Evolutionary conservation across 2,329 filamentous ascomycete species (phyloP), one percentile per base, ranked within the genome.

Genomic region (Chaetomiaceae sp.): DNA sequence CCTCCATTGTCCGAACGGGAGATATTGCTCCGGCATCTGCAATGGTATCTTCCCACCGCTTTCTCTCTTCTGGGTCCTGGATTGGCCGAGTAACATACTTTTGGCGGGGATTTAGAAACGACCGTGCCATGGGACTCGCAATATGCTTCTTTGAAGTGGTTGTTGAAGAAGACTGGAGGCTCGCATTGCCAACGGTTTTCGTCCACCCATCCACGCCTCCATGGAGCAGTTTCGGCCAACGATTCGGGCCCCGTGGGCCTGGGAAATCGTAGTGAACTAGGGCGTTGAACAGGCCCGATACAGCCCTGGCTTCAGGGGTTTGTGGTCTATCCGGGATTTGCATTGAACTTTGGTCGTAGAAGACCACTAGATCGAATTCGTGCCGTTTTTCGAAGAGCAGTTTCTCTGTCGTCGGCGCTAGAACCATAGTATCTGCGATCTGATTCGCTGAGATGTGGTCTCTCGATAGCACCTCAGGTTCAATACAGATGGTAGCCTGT

Each of bases 141-240:
- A 27, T 44, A 44, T 23, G 48, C 54, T 8, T 49, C 53, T 37
- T 56, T 51, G 50, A 50, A 48, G 48, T 44, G 13, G 54, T 58
- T 10, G 59, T 63, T 13, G 58, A 57, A 4, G 74, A 77, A 10
- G 70, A 71, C 53, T 76, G 72, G 8, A 84, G 73, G 1, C 86
- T 84, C 48, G 84, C 78, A 11, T 75, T 71, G 2, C 94, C 92
- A 62, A 96, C 77, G n/a, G 94, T 71, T 62, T 94, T 86, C 16
- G 84, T 73, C 94, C 94, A 99, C 4, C 90, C 88, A 61, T 91
- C 83, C 10, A 99, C 69, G 0, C 94, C 94, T 16, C 94, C 94
- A 48, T 80, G 75, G 1, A 99, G 74, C 29, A 99, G 75, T 51
- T 90, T 87, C 0, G 92, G 91, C 3, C 80, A 78, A 23, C 83